These are phyloP conservation scores for Lophiotrema nucula DNA, from an alignment of 495 filamentous ascomycete species.

Conservation along the genomic window DNA sequence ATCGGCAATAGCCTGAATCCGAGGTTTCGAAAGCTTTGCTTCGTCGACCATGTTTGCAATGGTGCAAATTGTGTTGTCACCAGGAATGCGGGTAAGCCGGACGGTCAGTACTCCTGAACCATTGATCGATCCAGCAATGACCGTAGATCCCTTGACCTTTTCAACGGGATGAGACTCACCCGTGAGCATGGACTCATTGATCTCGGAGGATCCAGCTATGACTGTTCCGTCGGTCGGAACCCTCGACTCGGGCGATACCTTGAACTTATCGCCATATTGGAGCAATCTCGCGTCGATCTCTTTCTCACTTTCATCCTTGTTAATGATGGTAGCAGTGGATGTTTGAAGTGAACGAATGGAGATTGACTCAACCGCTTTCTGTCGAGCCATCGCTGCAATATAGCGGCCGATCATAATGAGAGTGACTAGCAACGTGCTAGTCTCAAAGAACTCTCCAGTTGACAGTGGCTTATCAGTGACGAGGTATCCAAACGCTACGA, in stretches of 20 bases:
- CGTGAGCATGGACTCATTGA: constrained; percentile 75
- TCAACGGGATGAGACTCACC: constrained; percentile 61
- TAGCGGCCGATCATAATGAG: constrained; percentile 71
- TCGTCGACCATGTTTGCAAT: constrained; percentile 72
- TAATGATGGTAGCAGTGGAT: constrained; percentile 6
- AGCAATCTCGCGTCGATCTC: constrained; percentile 68
- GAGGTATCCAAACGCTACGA: constrained; percentile 63
- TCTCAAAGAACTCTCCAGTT: constrained; percentile 70
- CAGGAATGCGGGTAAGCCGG: constrained; percentile 58
- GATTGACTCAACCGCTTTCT: constrained; percentile 65
- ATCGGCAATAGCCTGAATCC: constrained; percentile 67
- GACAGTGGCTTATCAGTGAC: constrained; percentile 50
- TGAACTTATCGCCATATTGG: constrained; percentile 70
- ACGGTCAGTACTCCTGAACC: constrained; percentile 54
- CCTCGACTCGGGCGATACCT: constrained; percentile 56
- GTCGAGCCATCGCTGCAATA: constrained; percentile 60
- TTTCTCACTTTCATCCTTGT: constrained; percentile 17
- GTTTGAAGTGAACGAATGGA: constrained; percentile 41
- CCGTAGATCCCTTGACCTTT: constrained; percentile 48
- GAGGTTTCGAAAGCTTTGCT: constrained; percentile 66
- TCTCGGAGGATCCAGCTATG: constrained; percentile 58
- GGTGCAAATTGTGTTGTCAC: constrained; percentile 67
- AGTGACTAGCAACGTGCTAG: constrained; percentile 73
- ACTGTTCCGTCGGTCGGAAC: constrained; percentile 71
- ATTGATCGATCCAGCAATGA: constrained; percentile 70